phyloP scores from a whole-genome alignment of 1,284 basidiomycete species.

The Cutaneotrichosporon sp. region DNA sequence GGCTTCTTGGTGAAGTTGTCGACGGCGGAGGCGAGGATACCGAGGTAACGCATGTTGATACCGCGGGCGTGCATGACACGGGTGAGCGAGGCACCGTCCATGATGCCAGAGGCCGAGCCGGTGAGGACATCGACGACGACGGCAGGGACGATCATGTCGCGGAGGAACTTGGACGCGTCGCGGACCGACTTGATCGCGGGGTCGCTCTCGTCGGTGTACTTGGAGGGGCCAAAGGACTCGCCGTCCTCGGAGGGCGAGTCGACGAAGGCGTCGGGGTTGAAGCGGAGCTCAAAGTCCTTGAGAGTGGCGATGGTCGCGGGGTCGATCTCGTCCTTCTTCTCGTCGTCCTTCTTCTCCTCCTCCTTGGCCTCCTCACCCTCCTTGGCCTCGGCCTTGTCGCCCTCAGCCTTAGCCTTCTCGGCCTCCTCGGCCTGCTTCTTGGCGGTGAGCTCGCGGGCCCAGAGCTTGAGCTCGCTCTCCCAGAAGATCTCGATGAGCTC shows the following conservation, averaged over 20 bases:
- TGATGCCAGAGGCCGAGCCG: constrained; percentile 54
- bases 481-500: constrained; percentile 60
- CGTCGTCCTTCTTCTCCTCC: constrained; percentile 14
- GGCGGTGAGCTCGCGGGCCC: constrained; percentile 57
- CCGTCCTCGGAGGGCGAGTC: constrained; percentile 36
- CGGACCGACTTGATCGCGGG: constrained; percentile 59
- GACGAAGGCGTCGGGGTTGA: constrained; percentile 64
- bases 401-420: constrained; percentile 24
- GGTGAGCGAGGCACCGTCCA: constrained; percentile 58
- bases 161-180: constrained; percentile 58
- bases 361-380: constrained; percentile 28
- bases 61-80: constrained; percentile 59
- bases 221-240: constrained; percentile 30
- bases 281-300: constrained; percentile 57
- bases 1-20: constrained; percentile 51
- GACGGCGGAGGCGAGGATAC: constrained; percentile 54
- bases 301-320: constrained; percentile 31
- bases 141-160: constrained; percentile 56
- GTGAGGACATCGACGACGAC: constrained; percentile 58
- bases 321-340: constrained; percentile 25
- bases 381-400: constrained; percentile 15
- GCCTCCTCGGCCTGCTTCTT: constrained; percentile 33
- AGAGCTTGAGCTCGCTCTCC: constrained; percentile 59
- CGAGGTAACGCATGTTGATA: constrained; percentile 64
- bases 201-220: constrained; percentile 56